Base-by-base conservation (phyloP, 2,329 filamentous ascomycete genomes). In the Clathrospora elynae region DNA sequence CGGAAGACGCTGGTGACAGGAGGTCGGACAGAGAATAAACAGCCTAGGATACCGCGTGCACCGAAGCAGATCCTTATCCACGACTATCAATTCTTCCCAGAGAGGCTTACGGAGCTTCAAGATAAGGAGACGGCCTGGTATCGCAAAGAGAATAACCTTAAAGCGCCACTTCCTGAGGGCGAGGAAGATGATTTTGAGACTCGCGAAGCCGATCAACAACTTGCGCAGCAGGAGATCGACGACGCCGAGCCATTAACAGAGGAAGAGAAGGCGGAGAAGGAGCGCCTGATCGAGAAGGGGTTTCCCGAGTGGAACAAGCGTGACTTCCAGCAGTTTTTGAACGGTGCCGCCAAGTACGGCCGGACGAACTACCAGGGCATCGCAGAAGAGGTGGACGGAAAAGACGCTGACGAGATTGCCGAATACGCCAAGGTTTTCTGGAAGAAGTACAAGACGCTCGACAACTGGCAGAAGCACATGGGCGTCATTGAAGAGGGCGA, bases 241-340 rank as follows among this genome's bases (percentile, higher is more conserved):
- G 87, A 92, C 56, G 91, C 93, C 1, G 86, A 86, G 29, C 84
- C 91, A 0, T 74, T 99, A 56, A 96, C 88, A 0, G 90, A 96
- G 61, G 88, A 90, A 49, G 93, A 99, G 70, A 84, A 87, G 57
- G 86, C 86, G 23, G 87, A 95, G 71, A 99, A 99, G 73, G 83
- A 89, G 50, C 78, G 78, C 22, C 79, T 99, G 41, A 88, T 90
- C 1, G 79, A 85, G 39, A 82, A 93, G 67, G 93, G 95, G 6
- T 99, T 99, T 60, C 85, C 84, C 2, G 85, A 93, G 22, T 99
- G 95, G 93, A 97, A 96, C 73, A 87, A 90, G 61, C 85, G 95
- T 59, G 95, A 99, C 70, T 99, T 97, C 74, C 92, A 97, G 67
- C 93, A 97, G 59, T 99, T 99, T 68, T 80, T 99, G 72, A 96